Conservation (phyloP, 257 asterid genomes). For the Gynochthodes officinalis region DNA sequence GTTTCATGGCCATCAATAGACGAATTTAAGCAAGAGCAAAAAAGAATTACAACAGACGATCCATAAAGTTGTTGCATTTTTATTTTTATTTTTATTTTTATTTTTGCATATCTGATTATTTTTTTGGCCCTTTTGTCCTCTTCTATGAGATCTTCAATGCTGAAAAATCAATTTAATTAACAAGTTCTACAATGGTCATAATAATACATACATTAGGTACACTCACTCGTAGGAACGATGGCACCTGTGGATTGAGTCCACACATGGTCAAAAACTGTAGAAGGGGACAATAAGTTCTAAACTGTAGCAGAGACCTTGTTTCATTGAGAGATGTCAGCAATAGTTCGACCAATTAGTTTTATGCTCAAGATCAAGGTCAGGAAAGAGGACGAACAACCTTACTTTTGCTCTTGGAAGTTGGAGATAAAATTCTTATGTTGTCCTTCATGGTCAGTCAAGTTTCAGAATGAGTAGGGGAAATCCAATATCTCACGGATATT, state of each 20-base stretch:
- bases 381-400: not conserved
- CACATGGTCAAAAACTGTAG: too few species aligned
- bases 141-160: too few species aligned
- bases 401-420: not conserved
- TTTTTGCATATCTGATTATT: not conserved
- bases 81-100: too few species aligned
- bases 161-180: too few species aligned
- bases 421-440: not conserved
- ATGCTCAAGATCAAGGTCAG: not conserved
- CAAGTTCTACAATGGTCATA: too few species aligned
- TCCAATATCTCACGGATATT: not conserved
- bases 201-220: too few species aligned
- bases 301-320: not conserved
- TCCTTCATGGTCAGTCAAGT: not conserved
- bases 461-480: not conserved
- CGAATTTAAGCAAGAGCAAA: not conserved
- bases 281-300: too few species aligned
- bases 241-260: too few species aligned
- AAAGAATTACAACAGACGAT: not conserved
- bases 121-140: not conserved
- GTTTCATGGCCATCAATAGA: not conserved
- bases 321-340: not conserved
- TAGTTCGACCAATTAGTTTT: not conserved
- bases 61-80: not conserved
- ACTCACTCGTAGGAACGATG: too few species aligned